These are phyloP conservation scores for Elongisporangium undulatum DNA, from an alignment of 352 stramenopile genomes.

Conservation along the genomic window DNA sequence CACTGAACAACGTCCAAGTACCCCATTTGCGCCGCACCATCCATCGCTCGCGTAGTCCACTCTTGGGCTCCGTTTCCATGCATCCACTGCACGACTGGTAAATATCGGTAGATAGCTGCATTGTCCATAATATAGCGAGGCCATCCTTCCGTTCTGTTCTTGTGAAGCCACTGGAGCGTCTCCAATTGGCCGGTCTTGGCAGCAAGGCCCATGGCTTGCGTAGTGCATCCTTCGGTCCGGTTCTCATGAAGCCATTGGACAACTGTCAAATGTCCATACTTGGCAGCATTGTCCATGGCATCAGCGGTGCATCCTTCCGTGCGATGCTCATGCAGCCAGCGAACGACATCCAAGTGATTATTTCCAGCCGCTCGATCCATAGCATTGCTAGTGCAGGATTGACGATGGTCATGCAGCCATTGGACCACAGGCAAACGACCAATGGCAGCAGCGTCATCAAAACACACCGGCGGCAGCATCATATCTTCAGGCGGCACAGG, in stretches of 20 bases:
- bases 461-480: no score
- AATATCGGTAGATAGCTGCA: slow-evolving; percentile 32
- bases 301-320: slow-evolving; percentile 25
- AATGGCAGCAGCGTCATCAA: no score
- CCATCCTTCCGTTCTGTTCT: no score
- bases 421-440: no score
- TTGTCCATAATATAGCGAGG: no score
- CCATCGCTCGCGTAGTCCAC: slow-evolving; percentile 47
- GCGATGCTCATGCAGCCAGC: slow-evolving; percentile 14
- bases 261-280: slow-evolving; percentile 11
- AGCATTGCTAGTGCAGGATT: slow-evolving; percentile 17
- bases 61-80: slow-evolving; percentile 21
- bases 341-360: slow-evolving; percentile 9
- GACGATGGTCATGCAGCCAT: slow-evolving; percentile 18
- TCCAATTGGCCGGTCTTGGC: slow-evolving; percentile 29
- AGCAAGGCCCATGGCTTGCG: slow-evolving; percentile 24
- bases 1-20: slow-evolving; percentile 48
- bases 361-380: slow-evolving; percentile 6
- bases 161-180: slow-evolving; percentile 38
- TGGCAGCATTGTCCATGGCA: slow-evolving; percentile 27
- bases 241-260: slow-evolving; percentile 28
- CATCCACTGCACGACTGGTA: slow-evolving; percentile 35
- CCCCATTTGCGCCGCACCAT: slow-evolving; percentile 60
- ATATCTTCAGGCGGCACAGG: no score
- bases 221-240: slow-evolving; percentile 21